Evolutionary conservation across 169 alveolate species (phyloP).

Genomic region (Plasmodium cynomolgi): DNA sequence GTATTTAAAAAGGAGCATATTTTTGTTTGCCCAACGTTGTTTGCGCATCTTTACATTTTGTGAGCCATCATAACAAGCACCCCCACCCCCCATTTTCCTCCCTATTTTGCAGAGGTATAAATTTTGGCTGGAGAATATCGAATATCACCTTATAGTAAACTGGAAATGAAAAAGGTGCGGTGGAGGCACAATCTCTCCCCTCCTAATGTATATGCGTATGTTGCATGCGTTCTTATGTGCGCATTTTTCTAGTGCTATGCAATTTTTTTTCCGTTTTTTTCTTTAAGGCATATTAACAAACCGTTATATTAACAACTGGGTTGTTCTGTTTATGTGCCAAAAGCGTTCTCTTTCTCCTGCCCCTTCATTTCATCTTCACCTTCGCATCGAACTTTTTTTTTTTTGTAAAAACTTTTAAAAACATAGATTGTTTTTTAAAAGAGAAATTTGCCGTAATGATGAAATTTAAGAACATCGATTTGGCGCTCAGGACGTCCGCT

Average conservation of each 20-base stretch:
- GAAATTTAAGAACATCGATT: not conserved
- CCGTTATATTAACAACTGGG: not conserved
- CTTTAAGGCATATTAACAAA: not conserved
- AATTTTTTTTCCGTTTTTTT: not conserved
- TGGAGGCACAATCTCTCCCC: not conserved
- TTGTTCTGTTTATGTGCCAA: slow-evolving; percentile 3
- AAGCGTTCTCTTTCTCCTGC: not conserved
- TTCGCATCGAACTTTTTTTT: slow-evolving; percentile 14
- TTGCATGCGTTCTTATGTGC: not conserved
- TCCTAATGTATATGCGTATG: not conserved
- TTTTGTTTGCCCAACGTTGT: not conserved
- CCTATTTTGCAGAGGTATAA: slow-evolving; percentile 52
- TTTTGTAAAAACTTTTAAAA: not conserved
- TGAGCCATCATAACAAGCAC: not conserved
- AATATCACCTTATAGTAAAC: slow-evolving; percentile 41
- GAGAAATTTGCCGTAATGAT: not conserved
- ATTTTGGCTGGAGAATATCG: slow-evolving; percentile 71
- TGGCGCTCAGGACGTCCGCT: not conserved
- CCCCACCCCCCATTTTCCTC: not conserved
- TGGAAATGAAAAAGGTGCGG: slow-evolving; percentile 18
- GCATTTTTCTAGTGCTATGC: not conserved
- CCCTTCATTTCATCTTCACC: not conserved
- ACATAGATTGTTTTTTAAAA: not conserved
- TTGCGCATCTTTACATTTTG: not conserved
- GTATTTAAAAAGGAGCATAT: slow-evolving; percentile 17